Evolutionary conservation across 495 filamentous ascomycete species (phyloP).

Genomic region (Tetracladium setigerum): DNA sequence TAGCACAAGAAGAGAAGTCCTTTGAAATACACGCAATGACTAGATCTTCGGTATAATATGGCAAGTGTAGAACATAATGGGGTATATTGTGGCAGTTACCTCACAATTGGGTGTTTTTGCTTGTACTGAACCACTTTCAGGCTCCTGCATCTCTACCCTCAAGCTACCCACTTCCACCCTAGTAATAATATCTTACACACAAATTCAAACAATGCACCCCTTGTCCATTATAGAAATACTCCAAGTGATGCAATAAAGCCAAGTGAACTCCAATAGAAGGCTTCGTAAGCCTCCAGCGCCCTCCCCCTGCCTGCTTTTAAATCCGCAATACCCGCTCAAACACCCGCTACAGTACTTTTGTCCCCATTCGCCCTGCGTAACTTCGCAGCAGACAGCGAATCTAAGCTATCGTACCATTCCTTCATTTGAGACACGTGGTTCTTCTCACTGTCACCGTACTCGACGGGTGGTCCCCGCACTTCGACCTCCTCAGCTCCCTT

Average conservation of each 20-base stretch:
- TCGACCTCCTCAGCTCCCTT: slow-evolving; percentile 33
- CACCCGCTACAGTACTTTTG: too few relatives aligned
- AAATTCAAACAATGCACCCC: too few relatives aligned
- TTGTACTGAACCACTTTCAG: too few relatives aligned
- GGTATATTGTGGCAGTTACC: too few relatives aligned
- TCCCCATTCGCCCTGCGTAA: slow-evolving; percentile 23
- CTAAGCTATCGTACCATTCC: slow-evolving; percentile 38
- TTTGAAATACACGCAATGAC: too few relatives aligned
- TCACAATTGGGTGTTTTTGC: too few relatives aligned
- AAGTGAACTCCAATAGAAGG: background rate
- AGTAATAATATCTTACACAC: too few relatives aligned
- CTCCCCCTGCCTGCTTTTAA: background rate
- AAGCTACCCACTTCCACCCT: too few relatives aligned
- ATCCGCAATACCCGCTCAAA: background rate
- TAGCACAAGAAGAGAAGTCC: too few relatives aligned
- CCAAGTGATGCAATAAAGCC: background rate
- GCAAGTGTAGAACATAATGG: too few relatives aligned
- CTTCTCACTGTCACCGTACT: slow-evolving; percentile 52
- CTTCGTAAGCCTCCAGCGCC: slow-evolving; percentile 6
- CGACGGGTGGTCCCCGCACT: slow-evolving; percentile 56
- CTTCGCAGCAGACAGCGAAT: slow-evolving; percentile 22
- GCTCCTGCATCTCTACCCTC: too few relatives aligned
- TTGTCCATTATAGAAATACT: background rate
- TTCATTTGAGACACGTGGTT: slow-evolving; percentile 46
- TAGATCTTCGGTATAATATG: too few relatives aligned